phyloP scores from a whole-genome alignment of 1,139 yeast species.

The Yamadazyma atmosphaerica region DNA sequence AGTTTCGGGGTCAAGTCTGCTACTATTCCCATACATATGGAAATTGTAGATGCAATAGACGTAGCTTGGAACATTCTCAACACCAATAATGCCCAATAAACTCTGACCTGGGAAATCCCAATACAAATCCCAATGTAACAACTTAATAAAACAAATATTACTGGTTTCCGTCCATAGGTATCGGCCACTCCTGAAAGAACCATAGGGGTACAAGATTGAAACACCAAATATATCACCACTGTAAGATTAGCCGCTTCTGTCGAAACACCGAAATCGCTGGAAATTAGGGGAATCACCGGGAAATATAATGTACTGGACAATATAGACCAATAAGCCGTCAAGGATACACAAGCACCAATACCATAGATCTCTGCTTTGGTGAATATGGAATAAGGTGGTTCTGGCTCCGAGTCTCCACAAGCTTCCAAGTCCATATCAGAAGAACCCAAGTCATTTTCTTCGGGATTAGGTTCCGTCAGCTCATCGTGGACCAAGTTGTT shows the following conservation, averaged over 20 bases:
- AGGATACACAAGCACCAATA: conserved; percentile 22
- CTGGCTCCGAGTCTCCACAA: too few relatives aligned
- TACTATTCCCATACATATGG: conserved; percentile 64
- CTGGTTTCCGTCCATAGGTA: conserved; percentile 66
- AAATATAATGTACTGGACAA: conserved; percentile 71
- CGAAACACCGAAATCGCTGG: conserved; percentile 50
- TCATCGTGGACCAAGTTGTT: too few relatives aligned
- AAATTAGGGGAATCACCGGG: conserved; percentile 64
- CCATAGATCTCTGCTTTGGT: conserved; percentile 19
- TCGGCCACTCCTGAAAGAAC: conserved; percentile 69
- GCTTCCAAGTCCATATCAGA: too few relatives aligned
- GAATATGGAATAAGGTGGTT: conserved; percentile 14
- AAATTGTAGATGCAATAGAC: conserved; percentile 69
- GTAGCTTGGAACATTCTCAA: conserved; percentile 65
- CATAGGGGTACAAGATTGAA: conserved; percentile 72
- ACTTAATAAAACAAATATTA: conserved; percentile 49
- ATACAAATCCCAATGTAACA: conserved; percentile 22
- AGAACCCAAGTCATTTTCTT: too few relatives aligned
- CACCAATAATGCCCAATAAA: conserved; percentile 27
- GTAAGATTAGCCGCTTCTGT: conserved; percentile 62
- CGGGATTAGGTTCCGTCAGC: too few relatives aligned
- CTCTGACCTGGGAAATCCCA: conserved; percentile 25
- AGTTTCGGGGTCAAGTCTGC: conserved; percentile 64
- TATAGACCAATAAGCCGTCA: conserved; percentile 56
- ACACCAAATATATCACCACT: conserved; percentile 67